Conservation (phyloP, 495 filamentous ascomycete genomes). For the Xylaria curta region DNA sequence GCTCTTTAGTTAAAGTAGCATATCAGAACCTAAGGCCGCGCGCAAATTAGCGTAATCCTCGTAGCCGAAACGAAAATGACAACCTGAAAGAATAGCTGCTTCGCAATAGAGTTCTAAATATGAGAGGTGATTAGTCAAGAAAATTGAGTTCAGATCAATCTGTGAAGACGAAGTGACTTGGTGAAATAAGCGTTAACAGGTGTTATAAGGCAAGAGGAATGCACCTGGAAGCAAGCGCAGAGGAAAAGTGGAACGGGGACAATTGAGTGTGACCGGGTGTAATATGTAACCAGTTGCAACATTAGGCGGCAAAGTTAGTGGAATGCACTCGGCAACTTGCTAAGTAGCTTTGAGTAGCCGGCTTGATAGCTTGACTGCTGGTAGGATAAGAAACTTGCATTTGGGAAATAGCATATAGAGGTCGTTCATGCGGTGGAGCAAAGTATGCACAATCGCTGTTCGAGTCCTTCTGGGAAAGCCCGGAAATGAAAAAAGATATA, state of each 20-base stretch:
- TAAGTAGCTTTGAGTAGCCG: not conserved
- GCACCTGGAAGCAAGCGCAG: not conserved
- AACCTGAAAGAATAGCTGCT: not conserved
- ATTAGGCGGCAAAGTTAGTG: not conserved
- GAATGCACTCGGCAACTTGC: not conserved
- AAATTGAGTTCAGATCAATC: not conserved
- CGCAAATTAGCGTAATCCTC: not conserved
- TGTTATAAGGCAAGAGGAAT: not conserved
- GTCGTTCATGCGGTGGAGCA: not conserved
- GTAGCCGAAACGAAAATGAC: not conserved
- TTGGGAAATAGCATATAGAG: not conserved
- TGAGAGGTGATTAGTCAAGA: not conserved
- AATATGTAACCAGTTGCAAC: not conserved
- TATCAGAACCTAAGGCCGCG: not conserved
- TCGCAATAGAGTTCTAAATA: not conserved
- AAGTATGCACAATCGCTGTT: not conserved
- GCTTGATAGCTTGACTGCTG: not conserved
- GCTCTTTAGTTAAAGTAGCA: too few relatives aligned
- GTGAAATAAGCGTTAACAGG: not conserved
- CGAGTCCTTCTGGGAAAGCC: not conserved
- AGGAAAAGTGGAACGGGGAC: constrained; percentile 2
- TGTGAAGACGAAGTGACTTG: not conserved
- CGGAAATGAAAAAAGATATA: not conserved
- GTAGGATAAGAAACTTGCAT: not conserved
- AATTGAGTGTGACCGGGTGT: not conserved